Evolutionary conservation across 106 monocot genomes (phyloP).

Genomic region (Amphibolis antarctica): DNA sequence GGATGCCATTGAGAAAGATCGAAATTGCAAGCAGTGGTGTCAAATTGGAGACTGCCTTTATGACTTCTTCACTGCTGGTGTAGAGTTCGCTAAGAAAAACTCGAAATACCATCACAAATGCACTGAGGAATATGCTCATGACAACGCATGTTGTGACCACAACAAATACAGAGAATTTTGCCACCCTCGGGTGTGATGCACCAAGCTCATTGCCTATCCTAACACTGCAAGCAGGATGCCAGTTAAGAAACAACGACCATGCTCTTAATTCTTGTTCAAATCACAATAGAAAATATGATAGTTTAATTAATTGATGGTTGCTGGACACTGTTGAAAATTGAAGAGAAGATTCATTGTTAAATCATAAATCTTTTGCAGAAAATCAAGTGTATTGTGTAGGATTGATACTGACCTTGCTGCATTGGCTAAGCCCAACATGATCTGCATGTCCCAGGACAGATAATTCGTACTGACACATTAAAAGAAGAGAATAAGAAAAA

Average conservation of each 20-base stretch:
- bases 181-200: slow-evolving; percentile 44
- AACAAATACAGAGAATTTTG: slow-evolving; percentile 42
- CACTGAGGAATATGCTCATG: slow-evolving; percentile 29
- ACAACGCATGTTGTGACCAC: slow-evolving; percentile 27
- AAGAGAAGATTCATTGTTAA: not conserved
- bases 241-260: not conserved
- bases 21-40: slow-evolving; percentile 52
- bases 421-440: slow-evolving; percentile 1
- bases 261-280: too few relatives aligned
- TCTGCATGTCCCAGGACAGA: not conserved
- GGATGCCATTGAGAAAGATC: slow-evolving; percentile 68
- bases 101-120: slow-evolving; percentile 26
- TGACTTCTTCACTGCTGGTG: slow-evolving; percentile 40
- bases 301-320: not conserved
- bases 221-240: slow-evolving; percentile 23
- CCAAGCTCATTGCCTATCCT: slow-evolving; percentile 73
- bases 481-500: not conserved
- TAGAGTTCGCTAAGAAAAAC: slow-evolving; percentile 42
- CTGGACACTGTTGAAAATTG: not conserved
- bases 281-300: too few relatives aligned
- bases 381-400: too few relatives aligned
- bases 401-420: not conserved
- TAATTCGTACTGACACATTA: not conserved
- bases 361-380: too few relatives aligned
- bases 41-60: slow-evolving; percentile 27